Conservation (phyloP, 768 basidiomycete species). For the Sutorius australiensis region DNA sequence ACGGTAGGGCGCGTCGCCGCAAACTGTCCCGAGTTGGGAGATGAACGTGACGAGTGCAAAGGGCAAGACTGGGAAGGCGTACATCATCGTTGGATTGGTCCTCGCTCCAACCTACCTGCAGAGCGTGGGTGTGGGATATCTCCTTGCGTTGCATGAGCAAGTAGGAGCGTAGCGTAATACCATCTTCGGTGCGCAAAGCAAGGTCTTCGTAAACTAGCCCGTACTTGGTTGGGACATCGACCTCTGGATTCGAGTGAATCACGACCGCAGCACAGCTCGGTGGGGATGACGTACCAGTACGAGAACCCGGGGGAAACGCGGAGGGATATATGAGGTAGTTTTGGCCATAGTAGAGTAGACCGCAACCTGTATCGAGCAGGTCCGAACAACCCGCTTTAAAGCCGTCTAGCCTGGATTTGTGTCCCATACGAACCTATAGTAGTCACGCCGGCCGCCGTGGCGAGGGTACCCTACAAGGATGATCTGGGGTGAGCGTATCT, state of each 20-base stretch:
- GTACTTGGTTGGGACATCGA: slow-evolving; percentile 64
- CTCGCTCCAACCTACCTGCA: slow-evolving; percentile 34
- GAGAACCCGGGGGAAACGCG: slow-evolving; percentile 73
- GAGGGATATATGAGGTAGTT: slow-evolving; percentile 89
- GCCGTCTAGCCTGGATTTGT: not conserved
- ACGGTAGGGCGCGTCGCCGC: slow-evolving; percentile 69
- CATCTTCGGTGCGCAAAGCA: slow-evolving; percentile 67
- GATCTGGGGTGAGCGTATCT: not conserved
- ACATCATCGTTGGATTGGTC: slow-evolving; percentile 59
- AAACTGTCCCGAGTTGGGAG: slow-evolving; percentile 27
- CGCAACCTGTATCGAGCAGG: slow-evolving; percentile 45
- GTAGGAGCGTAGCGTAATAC: slow-evolving; percentile 69
- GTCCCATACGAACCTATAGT: slow-evolving; percentile 44
- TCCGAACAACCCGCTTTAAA: not conserved
- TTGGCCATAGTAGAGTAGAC: slow-evolving; percentile 82
- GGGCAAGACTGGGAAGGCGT: slow-evolving; percentile 8
- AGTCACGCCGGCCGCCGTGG: slow-evolving; percentile 54
- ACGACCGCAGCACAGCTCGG: not conserved
- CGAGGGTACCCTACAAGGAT: slow-evolving; percentile 43
- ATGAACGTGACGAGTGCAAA: not conserved
- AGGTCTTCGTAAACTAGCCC: slow-evolving; percentile 75
- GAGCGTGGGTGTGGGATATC: slow-evolving; percentile 35
- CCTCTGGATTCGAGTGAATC: slow-evolving; percentile 44
- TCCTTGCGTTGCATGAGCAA: slow-evolving; percentile 62
- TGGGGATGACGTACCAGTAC: slow-evolving; percentile 51